phyloP scores from a whole-genome alignment of 805 yeast species.

The Cyberlindnera sargentensis region DNA sequence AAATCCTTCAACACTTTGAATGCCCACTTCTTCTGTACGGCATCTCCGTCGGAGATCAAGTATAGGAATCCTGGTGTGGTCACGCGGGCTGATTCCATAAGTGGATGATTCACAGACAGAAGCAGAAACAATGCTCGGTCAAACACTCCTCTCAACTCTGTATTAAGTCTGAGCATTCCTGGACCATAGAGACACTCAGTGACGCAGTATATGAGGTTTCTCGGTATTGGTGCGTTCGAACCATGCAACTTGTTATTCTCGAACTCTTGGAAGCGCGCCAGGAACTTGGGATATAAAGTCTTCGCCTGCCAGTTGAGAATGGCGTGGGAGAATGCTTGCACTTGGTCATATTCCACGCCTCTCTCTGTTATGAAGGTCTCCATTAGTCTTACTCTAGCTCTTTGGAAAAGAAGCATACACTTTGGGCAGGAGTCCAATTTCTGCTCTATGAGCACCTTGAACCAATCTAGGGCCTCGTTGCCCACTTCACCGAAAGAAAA shows the following conservation, averaged over 20 bases:
- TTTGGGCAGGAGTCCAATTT: slow-evolving; percentile 42
- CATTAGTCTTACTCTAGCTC: slow-evolving; percentile 43
- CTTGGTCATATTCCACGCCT: slow-evolving; percentile 26
- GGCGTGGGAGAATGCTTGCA: slow-evolving; percentile 16
- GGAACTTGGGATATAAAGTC: slow-evolving; percentile 11
- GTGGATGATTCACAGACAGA: slow-evolving; percentile 23
- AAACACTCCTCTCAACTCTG: slow-evolving; percentile 30
- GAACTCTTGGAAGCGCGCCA: not conserved
- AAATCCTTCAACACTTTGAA: slow-evolving; percentile 24
- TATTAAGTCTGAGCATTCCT: slow-evolving; percentile 35
- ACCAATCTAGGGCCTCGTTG: slow-evolving; percentile 37
- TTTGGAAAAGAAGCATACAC: slow-evolving; percentile 48
- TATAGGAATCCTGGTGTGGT: slow-evolving; percentile 46
- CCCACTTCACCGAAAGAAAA: slow-evolving; percentile 46
- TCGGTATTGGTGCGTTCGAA: slow-evolving; percentile 7
- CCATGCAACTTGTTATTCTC: not conserved
- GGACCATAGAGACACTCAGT: slow-evolving; percentile 50
- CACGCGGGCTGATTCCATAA: slow-evolving; percentile 18
- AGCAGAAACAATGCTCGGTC: slow-evolving; percentile 29
- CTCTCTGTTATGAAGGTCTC: slow-evolving; percentile 46
- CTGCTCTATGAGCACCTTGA: slow-evolving; percentile 31
- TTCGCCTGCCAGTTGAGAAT: slow-evolving; percentile 24
- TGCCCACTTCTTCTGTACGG: slow-evolving; percentile 43
- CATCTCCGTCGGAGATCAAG: slow-evolving; percentile 48
- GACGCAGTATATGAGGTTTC: slow-evolving; percentile 22